phyloP scores from a whole-genome alignment of 805 yeast genomes.

The Metschnikowia drakensbergensis region DNA sequence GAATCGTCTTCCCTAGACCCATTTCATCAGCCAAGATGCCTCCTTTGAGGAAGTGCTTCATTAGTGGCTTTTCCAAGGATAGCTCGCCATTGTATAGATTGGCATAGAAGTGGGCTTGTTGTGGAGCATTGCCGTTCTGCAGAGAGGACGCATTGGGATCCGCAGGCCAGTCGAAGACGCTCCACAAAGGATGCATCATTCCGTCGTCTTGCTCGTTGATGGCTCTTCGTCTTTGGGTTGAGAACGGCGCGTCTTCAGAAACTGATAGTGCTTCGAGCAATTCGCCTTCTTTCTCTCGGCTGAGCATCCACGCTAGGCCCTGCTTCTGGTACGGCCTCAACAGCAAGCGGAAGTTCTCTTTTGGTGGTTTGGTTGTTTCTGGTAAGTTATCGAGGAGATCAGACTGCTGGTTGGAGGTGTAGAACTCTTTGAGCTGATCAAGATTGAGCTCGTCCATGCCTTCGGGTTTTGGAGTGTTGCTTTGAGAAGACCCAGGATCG shows the following conservation, averaged over 20 bases:
- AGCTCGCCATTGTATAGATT: conserved; percentile 80
- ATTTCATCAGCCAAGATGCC: conserved; percentile 94
- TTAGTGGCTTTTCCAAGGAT: conserved; percentile 60
- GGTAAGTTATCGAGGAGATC: conserved; percentile 56
- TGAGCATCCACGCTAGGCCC: conserved; percentile 88
- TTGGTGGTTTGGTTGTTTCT: conserved; percentile 52
- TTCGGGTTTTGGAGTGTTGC: conserved; percentile 11
- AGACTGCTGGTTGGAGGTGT: conserved; percentile 64
- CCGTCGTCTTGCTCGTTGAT: conserved; percentile 41
- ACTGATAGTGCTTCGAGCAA: conserved; percentile 32
- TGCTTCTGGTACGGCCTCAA: conserved; percentile 78
- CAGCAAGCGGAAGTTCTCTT: conserved; percentile 48
- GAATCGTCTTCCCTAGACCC: conserved; percentile 94
- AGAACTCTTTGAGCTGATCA: conserved; percentile 74
- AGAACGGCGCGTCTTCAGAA: conserved; percentile 18
- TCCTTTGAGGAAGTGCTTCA: conserved; percentile 61
- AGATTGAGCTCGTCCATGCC: conserved; percentile 43
- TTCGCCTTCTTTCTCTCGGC: conserved; percentile 64
- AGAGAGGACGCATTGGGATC: conserved; percentile 22
- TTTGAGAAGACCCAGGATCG: conserved; percentile 1
- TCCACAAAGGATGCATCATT: conserved; percentile 83
- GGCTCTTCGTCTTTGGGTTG: conserved; percentile 26
- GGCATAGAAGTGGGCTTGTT: conserved; percentile 53
- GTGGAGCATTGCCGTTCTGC: conserved; percentile 1
- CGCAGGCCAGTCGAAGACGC: conserved; percentile 69